Evolutionary conservation across 768 basidiomycete species (phyloP), one percentile per base, ranked within the genome.

Genomic region (Phlegmacium glaucopus): DNA sequence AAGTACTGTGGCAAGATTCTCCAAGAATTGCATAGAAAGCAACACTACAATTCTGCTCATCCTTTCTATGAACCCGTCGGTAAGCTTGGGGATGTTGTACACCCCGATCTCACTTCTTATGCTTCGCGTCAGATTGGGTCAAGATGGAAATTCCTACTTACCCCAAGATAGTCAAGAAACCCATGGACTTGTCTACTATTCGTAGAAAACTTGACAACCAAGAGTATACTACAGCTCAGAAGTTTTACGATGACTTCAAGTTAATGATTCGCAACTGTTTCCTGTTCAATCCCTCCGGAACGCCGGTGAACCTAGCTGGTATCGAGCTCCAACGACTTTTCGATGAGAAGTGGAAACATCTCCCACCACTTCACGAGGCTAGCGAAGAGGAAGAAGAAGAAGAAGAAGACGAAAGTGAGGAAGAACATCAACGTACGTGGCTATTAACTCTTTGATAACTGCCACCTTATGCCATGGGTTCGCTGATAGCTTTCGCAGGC

Each of bases 41-140:
- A 88, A 60, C 82, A 92, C 57, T 83, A 74, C 60, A 59, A 67
- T 29, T 70, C 83, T 48, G 92, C 90, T 1, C 75, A 76, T 61
- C 90, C 91, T 4, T 99, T 99, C 71, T 87, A 94, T 56, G 87
- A 91, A 62, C 94, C 96, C 49, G 94, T 99, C 56, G 92, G 92
- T 88, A 63, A 63, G 86, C 82, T 54, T 32, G 46, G 30, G 45
- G 29, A 53, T 35, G 40, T 27, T 29, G 36, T 39, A 47, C 27
- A 27, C 39, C 15, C 45, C 13, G 25, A 44, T 45, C 47, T 30
- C 47, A 18, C 43, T 6, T 49, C 47, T 51, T 17, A 55, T 40
- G 22, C 45, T 42, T 44, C 32, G 25, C 35, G 26, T 13, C 52
- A 94, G 94, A 96, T 64, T 83, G 84, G 69, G 71, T 83, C 36